phyloP scores from a whole-genome alignment of 2,329 filamentous ascomycete species.

The Aschersonia sp. region DNA sequence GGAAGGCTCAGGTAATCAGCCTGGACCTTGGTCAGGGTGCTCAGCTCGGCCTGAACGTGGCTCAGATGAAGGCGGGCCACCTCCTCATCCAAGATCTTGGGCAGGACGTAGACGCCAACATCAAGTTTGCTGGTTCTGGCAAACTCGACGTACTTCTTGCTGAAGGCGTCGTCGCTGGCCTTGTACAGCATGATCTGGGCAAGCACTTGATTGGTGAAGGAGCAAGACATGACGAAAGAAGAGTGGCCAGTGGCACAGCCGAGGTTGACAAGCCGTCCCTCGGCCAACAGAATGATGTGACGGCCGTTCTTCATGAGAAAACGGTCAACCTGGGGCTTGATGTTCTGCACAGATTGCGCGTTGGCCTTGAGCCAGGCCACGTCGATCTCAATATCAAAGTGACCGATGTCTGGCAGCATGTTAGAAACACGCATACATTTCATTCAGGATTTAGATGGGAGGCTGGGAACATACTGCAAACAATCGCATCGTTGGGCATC shows the following conservation, averaged over 20 bases:
- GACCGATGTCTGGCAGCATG: conserved; percentile 60
- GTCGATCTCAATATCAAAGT: conserved; percentile 99
- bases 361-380: conserved; percentile 99
- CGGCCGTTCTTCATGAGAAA: conserved; percentile 87
- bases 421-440: not conserved
- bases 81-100: conserved; percentile 98
- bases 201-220: conserved; percentile 99
- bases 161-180: conserved; percentile 73
- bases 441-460: not conserved
- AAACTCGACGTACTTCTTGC: conserved; percentile 92
- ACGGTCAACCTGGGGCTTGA: conserved; percentile 99
- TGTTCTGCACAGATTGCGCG: conserved; percentile 85
- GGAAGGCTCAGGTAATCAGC: conserved; percentile 87
- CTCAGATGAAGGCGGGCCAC: conserved; percentile 86
- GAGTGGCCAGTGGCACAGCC: conserved; percentile 98
- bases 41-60: conserved; percentile 91
- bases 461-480: conserved; percentile 62
- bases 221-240: conserved; percentile 99
- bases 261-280: conserved; percentile 98
- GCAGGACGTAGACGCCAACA: conserved; percentile 74
- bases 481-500: conserved; percentile 96
- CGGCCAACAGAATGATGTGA: conserved; percentile 96
- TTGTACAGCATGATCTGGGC: conserved; percentile 98
- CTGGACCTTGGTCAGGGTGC: conserved; percentile 71
- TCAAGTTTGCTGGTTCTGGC: conserved; percentile 83